Evolutionary conservation across 768 basidiomycete genomes (phyloP).

Genomic region (Royoungia palumana): DNA sequence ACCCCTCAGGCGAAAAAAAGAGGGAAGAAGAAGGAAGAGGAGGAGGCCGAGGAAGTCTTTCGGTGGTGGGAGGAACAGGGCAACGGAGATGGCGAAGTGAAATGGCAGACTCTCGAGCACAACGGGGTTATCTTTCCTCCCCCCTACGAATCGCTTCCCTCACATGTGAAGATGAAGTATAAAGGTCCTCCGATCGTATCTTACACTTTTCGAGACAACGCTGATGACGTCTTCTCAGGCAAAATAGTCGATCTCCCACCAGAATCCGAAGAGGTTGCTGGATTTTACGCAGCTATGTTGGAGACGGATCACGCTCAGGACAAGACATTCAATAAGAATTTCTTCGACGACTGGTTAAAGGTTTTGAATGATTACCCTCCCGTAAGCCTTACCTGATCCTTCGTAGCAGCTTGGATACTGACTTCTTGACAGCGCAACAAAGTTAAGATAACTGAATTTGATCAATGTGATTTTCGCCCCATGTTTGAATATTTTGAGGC

Average conservation of each 20-base stretch:
- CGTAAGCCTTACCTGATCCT: constrained; percentile 45
- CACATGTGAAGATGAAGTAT: constrained; percentile 89
- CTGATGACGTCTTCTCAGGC: constrained; percentile 47
- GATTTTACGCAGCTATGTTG: constrained; percentile 90
- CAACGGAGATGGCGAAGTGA: constrained; percentile 71
- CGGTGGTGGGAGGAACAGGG: constrained; percentile 85
- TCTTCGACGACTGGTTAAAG: constrained; percentile 86
- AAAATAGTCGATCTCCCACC: constrained; percentile 73
- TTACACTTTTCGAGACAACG: constrained; percentile 2
- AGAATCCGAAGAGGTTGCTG: constrained; percentile 93
- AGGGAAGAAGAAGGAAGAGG: constrained; percentile 58
- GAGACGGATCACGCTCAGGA: constrained; percentile 93
- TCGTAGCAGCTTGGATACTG: constrained; percentile 5
- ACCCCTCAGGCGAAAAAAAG: constrained; percentile 50
- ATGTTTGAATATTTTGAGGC: constrained; percentile 92
- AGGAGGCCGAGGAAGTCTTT: constrained; percentile 63
- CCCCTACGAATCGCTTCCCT: constrained; percentile 83
- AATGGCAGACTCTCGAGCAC: constrained; percentile 96
- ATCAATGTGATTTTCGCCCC: constrained; percentile 87
- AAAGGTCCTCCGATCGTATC: constrained; percentile 53
- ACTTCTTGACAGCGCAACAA: constrained; percentile 53
- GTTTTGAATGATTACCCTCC: constrained; percentile 81
- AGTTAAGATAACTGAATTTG: constrained; percentile 70
- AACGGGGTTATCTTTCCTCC: constrained; percentile 95
- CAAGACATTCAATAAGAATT: constrained; percentile 86